Conservation (phyloP, 163 green algal species). For the Trebouxia gelatinosa region DNA sequence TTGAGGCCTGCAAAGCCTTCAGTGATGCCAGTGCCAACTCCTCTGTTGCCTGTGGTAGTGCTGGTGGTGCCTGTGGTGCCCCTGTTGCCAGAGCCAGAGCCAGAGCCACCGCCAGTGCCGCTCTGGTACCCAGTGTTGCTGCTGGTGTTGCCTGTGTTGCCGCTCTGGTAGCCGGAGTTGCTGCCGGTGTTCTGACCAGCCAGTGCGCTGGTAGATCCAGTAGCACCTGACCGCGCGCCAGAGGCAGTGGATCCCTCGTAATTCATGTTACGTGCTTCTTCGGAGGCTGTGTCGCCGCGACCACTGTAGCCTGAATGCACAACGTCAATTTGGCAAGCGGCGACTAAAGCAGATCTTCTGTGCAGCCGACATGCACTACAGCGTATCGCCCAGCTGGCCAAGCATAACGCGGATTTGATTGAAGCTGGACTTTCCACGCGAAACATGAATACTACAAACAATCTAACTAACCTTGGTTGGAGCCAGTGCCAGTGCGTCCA, state of each 20-base stretch:
- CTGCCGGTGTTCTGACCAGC: background rate
- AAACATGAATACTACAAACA: background rate
- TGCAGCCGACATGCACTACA: too few relatives aligned
- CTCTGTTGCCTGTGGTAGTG: background rate
- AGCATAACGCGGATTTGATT: background rate
- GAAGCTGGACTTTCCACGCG: background rate
- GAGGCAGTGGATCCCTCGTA: slow-evolving; percentile 11
- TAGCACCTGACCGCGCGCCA: slow-evolving; percentile 5
- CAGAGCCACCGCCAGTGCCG: background rate
- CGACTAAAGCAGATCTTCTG: too few relatives aligned
- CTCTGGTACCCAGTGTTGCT: background rate
- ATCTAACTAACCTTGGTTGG: background rate
- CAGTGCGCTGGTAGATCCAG: background rate
- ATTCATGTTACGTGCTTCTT: slow-evolving; percentile 10
- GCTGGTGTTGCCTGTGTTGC: too few relatives aligned
- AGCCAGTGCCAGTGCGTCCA: background rate
- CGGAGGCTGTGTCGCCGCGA: background rate
- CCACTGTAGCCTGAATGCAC: background rate
- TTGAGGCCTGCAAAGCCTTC: slow-evolving; percentile 6
- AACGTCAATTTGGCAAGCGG: background rate
- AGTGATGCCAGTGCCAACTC: background rate
- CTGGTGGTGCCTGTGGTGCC: background rate
- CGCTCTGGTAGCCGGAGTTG: background rate
- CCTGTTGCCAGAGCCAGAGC: background rate
- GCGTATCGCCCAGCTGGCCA: background rate